phyloP scores from a whole-genome alignment of 345 rosid genomes.

The Melastoma malabathricum region DNA sequence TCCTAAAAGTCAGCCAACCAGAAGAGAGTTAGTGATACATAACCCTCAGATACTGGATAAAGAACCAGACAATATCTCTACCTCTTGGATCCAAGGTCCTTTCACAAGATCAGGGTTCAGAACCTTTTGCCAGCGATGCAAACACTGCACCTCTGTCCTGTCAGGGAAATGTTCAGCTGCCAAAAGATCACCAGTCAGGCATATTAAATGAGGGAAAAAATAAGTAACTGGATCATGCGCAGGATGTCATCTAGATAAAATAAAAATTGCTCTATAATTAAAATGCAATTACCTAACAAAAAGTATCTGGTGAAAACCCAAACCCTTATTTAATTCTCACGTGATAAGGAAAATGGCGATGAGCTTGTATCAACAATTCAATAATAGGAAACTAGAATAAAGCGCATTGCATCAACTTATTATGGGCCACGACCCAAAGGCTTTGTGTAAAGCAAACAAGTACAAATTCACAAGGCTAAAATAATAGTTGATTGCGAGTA shows the following conservation, averaged over 20 bases:
- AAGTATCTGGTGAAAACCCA: no score
- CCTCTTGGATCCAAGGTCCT: conserved; percentile 99
- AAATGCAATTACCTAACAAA: no score
- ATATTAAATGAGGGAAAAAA: conserved; percentile 4
- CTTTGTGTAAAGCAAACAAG: no score
- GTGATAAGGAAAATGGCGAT: not conserved
- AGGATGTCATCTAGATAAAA: no score
- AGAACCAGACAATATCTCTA: conserved; percentile 11
- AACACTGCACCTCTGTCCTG: conserved; percentile 95
- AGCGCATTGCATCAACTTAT: not conserved
- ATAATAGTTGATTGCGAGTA: not conserved
- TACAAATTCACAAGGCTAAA: not conserved
- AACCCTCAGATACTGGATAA: no score
- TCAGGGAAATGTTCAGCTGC: conserved; percentile 77
- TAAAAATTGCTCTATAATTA: no score
- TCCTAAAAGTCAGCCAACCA: conserved; percentile 34
- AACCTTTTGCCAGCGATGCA: conserved; percentile 99
- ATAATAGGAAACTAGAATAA: not conserved
- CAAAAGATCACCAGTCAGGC: conserved; percentile 5
- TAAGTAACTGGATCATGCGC: not conserved
- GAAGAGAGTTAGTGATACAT: conserved; percentile 4
- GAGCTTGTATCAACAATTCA: no score
- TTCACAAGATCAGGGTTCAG: conserved; percentile 89
- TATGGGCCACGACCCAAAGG: no score
- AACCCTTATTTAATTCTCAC: not conserved